phyloP scores from a whole-genome alignment of 2,329 filamentous ascomycete species.

The Cercospora zeina region DNA sequence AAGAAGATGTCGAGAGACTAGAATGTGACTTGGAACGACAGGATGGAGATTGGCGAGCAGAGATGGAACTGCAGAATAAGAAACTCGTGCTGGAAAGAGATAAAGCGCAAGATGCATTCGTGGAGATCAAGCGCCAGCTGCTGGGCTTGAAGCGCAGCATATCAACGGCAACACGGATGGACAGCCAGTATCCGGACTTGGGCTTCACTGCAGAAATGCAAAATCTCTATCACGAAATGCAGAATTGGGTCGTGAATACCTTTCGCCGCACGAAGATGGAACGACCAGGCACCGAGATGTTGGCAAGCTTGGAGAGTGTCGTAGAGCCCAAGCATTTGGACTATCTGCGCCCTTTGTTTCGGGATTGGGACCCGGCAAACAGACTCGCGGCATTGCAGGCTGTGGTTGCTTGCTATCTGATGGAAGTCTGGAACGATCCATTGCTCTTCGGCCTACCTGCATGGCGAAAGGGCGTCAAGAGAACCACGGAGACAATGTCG shows the following conservation, averaged over 20 bases:
- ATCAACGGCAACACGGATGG: slow-evolving; percentile 63
- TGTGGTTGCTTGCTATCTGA: slow-evolving; percentile 59
- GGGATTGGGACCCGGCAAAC: slow-evolving; percentile 54
- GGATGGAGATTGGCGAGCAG: slow-evolving; percentile 23
- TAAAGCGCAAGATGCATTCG: slow-evolving; percentile 26
- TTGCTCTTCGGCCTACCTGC: slow-evolving; percentile 64
- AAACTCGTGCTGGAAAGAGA: slow-evolving; percentile 19
- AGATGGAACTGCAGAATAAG: slow-evolving; percentile 19
- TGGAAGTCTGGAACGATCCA: slow-evolving; percentile 60
- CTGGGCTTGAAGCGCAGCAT: slow-evolving; percentile 71
- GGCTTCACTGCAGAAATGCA: slow-evolving; percentile 62
- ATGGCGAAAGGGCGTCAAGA: slow-evolving; percentile 32
- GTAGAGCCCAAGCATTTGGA: slow-evolving; percentile 29
- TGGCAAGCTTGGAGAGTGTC: slow-evolving; percentile 28
- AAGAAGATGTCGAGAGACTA: slow-evolving; percentile 26
- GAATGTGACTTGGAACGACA: slow-evolving; percentile 19
- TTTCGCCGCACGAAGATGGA: slow-evolving; percentile 63
- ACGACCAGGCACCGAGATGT: slow-evolving; percentile 29
- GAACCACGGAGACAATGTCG: slow-evolving; percentile 30
- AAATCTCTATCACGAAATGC: slow-evolving; percentile 64
- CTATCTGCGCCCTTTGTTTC: slow-evolving; percentile 48
- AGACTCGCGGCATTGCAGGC: slow-evolving; percentile 66
- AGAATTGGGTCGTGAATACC: slow-evolving; percentile 73
- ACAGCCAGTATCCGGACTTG: slow-evolving; percentile 64
- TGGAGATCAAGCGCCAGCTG: slow-evolving; percentile 55